Percentiles rank a stretch among this genome's conserved stretches.
phyloP scores from a whole-genome alignment of 169 alveolate species.

The Babesia divergens region DNA sequence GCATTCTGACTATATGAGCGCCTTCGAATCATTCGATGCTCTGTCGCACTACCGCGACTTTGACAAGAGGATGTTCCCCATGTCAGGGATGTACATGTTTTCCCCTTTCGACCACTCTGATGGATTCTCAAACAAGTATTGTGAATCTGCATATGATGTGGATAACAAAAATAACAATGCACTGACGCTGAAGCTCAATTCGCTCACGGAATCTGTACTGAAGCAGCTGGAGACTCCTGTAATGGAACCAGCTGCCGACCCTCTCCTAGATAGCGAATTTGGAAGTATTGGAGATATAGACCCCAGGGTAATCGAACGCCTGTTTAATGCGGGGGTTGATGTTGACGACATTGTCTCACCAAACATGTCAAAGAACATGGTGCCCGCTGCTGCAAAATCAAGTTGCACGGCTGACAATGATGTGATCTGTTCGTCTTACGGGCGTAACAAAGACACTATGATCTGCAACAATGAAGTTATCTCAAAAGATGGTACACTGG shows the following conservation, averaged over 20 bases:
- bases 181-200: constrained; percentile 20
- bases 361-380: neutral
- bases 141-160: constrained; percentile 15
- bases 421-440: neutral
- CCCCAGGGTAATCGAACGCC: constrained; percentile 18
- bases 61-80: neutral
- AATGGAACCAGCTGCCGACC: neutral
- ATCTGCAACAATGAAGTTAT: neutral
- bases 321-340: constrained; percentile 36
- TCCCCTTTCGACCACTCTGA: neutral
- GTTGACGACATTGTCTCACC: constrained; percentile 1
- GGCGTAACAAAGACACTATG: neutral
- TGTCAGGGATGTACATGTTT: neutral
- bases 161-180: neutral
- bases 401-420: neutral
- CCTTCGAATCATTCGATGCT: neutral
- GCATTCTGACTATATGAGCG: constrained; percentile 2
- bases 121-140: constrained; percentile 20
- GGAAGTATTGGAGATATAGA: constrained; percentile 10
- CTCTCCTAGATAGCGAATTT: neutral
- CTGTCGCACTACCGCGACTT: neutral
- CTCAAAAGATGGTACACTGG: neutral
- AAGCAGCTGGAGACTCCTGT: constrained; percentile 64
- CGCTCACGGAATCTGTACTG: constrained; percentile 47
- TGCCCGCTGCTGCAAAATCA: neutral